phyloP scores from a whole-genome alignment of 2,329 filamentous ascomycete genomes.

The Trichoderma arundinaceum region DNA sequence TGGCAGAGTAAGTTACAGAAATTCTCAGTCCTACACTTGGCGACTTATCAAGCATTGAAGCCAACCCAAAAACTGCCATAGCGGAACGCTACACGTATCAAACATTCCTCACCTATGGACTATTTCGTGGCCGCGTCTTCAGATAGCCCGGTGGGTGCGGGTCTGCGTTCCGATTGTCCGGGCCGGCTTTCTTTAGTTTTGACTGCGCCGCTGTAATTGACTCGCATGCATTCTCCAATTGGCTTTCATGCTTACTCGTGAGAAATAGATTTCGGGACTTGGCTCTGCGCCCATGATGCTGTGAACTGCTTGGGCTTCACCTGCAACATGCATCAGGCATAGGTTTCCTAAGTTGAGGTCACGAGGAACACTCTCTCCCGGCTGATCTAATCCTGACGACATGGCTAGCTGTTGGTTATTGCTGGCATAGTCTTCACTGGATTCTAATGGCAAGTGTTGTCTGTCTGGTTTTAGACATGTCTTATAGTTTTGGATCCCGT shows the following conservation, averaged over 20 bases:
- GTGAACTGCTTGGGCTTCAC: background rate
- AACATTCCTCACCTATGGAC: constrained; percentile 31
- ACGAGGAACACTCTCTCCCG: background rate
- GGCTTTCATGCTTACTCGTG: background rate
- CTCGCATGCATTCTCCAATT: background rate
- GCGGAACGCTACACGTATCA: constrained; percentile 25
- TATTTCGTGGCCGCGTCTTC: constrained; percentile 12
- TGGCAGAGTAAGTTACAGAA: background rate
- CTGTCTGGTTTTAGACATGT: constrained; percentile 35
- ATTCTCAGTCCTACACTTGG: background rate
- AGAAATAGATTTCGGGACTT: background rate
- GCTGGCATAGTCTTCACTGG: background rate
- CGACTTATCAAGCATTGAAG: background rate
- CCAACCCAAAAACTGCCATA: background rate
- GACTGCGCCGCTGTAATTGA: background rate
- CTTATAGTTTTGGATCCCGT: constrained; percentile 30
- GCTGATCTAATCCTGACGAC: background rate
- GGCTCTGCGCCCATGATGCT: background rate
- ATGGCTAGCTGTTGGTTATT: background rate
- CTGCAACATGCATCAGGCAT: background rate
- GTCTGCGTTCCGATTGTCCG: constrained; percentile 19
- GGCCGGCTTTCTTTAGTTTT: background rate
- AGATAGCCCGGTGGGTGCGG: constrained; percentile 11
- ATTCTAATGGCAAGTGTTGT: background rate
- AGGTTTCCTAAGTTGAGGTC: background rate